Conservation (phyloP, 2,329 filamentous ascomycete genomes). For the Trichoderma atrobrunneum region DNA sequence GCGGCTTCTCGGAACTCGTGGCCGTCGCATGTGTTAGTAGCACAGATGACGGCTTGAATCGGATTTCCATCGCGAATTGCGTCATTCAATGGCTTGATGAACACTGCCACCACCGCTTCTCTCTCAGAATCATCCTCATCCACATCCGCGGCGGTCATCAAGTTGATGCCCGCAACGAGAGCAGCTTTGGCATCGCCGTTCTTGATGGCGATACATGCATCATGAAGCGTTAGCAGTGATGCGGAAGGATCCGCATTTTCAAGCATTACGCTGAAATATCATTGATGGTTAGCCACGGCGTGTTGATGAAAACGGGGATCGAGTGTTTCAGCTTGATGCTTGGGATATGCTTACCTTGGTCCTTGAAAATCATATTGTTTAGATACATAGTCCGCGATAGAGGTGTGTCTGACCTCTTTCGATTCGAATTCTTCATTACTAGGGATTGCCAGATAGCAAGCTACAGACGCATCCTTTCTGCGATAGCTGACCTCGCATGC, state of each 20-base stretch:
- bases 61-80: slow-evolving; percentile 46
- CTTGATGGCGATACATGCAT: background rate
- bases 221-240: slow-evolving; percentile 1
- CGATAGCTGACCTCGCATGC: background rate
- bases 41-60: slow-evolving; percentile 37
- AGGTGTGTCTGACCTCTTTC: background rate
- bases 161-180: slow-evolving; percentile 34
- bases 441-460: background rate
- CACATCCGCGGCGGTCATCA: slow-evolving; percentile 29
- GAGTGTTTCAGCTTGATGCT: background rate
- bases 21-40: slow-evolving; percentile 35
- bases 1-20: slow-evolving; percentile 29
- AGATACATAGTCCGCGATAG: slow-evolving; percentile 20
- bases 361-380: slow-evolving; percentile 13
- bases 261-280: background rate
- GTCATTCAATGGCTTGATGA: slow-evolving; percentile 43
- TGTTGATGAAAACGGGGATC: background rate
- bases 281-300: background rate
- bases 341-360: slow-evolving; percentile 3
- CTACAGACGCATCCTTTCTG: background rate
- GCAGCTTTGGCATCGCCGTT: slow-evolving; percentile 22
- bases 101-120: slow-evolving; percentile 42
- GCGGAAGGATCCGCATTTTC: slow-evolving; percentile 5
- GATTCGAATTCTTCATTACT: background rate
- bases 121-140: slow-evolving; percentile 24